phyloP scores from a whole-genome alignment of 495 filamentous ascomycete genomes.

The Cudoniella acicularis region DNA sequence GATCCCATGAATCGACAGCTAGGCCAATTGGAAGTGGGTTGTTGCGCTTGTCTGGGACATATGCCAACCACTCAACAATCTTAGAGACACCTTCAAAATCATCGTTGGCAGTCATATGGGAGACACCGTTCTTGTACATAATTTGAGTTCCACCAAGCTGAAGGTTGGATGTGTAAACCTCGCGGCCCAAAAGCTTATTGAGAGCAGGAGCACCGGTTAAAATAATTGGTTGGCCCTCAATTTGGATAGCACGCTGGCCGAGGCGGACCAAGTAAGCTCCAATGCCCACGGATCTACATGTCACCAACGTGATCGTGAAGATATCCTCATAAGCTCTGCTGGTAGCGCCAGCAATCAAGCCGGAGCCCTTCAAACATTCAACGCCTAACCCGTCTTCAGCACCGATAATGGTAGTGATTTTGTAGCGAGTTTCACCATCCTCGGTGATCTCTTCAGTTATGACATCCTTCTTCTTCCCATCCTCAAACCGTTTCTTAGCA shows the following conservation, averaged over 20 bases:
- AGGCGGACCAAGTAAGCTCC: constrained; percentile 97
- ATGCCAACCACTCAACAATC: constrained; percentile 97
- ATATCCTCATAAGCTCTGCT: constrained; percentile 97
- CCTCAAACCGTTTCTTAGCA: constrained; percentile 83
- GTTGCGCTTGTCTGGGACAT: constrained; percentile 89
- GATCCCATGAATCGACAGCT: constrained; percentile 86
- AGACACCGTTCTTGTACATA: constrained; percentile 99
- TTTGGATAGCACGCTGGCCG: constrained; percentile 96
- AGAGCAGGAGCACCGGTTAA: constrained; percentile 95
- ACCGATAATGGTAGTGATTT: constrained; percentile 92
- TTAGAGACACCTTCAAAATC: constrained; percentile 97
- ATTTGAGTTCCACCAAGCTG: constrained; percentile 99
- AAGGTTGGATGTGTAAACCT: constrained; percentile 98
- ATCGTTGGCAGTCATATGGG: constrained; percentile 95
- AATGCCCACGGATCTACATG: constrained; percentile 93
- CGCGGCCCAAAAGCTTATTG: constrained; percentile 96
- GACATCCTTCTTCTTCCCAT: constrained; percentile 73
- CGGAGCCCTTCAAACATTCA: constrained; percentile 94
- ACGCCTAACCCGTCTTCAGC: constrained; percentile 95
- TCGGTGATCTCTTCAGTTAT: constrained; percentile 84
- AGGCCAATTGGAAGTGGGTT: constrained; percentile 84
- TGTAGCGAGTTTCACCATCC: constrained; percentile 86
- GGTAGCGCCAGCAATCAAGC: constrained; percentile 96
- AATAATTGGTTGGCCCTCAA: constrained; percentile 98
- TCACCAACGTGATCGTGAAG: constrained; percentile 97